Evolutionary conservation across 2,329 filamentous ascomycete genomes (phyloP).

Genomic region (Drechslerella stenobrocha): DNA sequence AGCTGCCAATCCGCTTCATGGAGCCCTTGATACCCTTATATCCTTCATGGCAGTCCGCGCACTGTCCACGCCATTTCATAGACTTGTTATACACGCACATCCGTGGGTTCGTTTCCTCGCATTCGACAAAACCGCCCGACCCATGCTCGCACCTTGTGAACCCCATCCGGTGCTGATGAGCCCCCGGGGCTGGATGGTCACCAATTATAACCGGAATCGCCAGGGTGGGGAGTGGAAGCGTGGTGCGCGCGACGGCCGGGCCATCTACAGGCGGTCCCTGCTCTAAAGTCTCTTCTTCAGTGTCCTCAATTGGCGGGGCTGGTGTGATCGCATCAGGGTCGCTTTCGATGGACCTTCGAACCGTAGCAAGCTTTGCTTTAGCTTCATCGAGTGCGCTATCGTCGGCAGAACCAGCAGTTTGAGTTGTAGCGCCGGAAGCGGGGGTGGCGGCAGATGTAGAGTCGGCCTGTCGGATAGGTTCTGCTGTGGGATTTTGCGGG

Average conservation of each 20-base stretch:
- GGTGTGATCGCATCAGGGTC: slow-evolving; percentile 28
- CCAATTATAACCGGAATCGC: slow-evolving; percentile 14
- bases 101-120: slow-evolving; percentile 13
- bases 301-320: slow-evolving; percentile 8
- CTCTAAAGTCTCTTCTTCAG: neutral
- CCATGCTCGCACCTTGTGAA: slow-evolving; percentile 15
- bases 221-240: neutral
- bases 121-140: slow-evolving; percentile 11
- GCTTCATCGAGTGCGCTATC: too few relatives aligned
- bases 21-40: slow-evolving; percentile 1
- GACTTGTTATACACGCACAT: slow-evolving; percentile 10
- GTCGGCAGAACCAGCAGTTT: too few relatives aligned
- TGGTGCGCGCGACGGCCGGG: neutral
- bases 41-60: neutral
- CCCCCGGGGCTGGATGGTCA: slow-evolving; percentile 13
- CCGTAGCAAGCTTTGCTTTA: too few relatives aligned
- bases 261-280: too few relatives aligned
- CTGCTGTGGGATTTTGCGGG: neutral
- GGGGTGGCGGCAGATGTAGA: neutral
- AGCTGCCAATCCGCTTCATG: slow-evolving; percentile 15
- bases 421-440: neutral
- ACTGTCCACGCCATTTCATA: neutral
- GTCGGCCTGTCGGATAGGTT: neutral
- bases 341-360: too few relatives aligned
- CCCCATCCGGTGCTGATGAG: slow-evolving; percentile 25